These are phyloP conservation scores for Sclerotinia borealis DNA, from an alignment of 2,329 filamentous ascomycete species.

Conservation along the genomic window DNA sequence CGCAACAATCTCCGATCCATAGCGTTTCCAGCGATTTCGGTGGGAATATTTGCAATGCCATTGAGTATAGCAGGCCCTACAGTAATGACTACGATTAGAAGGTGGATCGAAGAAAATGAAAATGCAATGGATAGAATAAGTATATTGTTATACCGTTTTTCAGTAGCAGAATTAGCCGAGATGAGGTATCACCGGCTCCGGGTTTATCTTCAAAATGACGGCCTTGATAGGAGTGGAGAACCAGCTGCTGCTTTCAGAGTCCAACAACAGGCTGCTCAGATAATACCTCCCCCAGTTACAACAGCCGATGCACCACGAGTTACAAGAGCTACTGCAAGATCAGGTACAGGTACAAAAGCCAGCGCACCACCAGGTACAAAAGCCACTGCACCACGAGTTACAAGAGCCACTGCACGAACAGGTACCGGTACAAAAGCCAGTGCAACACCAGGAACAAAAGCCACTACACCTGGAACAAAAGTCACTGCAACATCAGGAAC, in stretches of 20 bases:
- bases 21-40: not conserved
- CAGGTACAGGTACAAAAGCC: too few species aligned
- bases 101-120: not conserved
- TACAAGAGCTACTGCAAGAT: too few species aligned
- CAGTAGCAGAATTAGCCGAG: not conserved
- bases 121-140: not conserved
- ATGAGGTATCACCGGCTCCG: not conserved
- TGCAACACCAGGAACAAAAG: too few species aligned
- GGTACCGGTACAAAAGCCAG: too few species aligned
- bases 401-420: too few species aligned
- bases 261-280: too few species aligned
- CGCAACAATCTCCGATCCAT: not conserved
- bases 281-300: not conserved
- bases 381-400: too few species aligned
- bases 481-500: too few species aligned
- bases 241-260: not conserved
- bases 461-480: too few species aligned
- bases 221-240: too few species aligned
- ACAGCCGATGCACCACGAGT: not conserved
- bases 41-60: not conserved
- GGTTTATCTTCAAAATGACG: not conserved
- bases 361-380: too few species aligned
- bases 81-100: not conserved
- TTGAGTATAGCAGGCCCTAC: not conserved
- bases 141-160: not conserved